Conservation (phyloP, 805 yeast species). For the Yamadazyma phyllophila region DNA sequence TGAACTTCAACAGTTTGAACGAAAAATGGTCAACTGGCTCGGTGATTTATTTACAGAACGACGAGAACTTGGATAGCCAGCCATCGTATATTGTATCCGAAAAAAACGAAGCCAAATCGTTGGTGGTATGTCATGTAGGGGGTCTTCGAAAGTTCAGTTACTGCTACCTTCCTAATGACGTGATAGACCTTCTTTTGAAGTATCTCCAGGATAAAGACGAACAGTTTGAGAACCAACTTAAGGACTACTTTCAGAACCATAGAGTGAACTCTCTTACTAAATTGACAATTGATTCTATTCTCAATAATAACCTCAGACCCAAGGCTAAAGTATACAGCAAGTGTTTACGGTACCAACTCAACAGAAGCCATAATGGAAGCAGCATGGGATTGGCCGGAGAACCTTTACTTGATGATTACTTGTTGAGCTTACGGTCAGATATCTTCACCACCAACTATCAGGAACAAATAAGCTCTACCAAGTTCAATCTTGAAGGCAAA, state of each 20-base stretch:
- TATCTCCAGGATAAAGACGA: slow-evolving; percentile 18
- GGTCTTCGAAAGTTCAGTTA: slow-evolving; percentile 41
- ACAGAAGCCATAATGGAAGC: slow-evolving; percentile 9
- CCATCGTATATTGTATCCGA: slow-evolving; percentile 34
- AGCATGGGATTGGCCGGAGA: slow-evolving; percentile 13
- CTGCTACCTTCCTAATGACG: slow-evolving; percentile 35
- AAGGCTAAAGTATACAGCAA: slow-evolving; percentile 26
- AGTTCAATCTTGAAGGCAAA: slow-evolving; percentile 13
- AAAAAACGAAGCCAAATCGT: slow-evolving; percentile 23
- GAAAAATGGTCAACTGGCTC: slow-evolving; percentile 15
- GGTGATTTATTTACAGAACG: slow-evolving; percentile 22
- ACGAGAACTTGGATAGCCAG: slow-evolving; percentile 16
- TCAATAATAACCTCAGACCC: slow-evolving; percentile 28
- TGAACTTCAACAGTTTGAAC: slow-evolving; percentile 12
- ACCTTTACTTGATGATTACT: slow-evolving; percentile 29
- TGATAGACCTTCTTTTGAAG: slow-evolving; percentile 20
- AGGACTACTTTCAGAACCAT: slow-evolving; percentile 17
- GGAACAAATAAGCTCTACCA: slow-evolving; percentile 4
- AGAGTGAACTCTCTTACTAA: slow-evolving; percentile 23
- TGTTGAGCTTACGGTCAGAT: slow-evolving; percentile 31
- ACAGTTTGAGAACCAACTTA: slow-evolving; percentile 13
- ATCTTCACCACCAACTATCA: slow-evolving; percentile 29
- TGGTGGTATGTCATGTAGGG: slow-evolving; percentile 36
- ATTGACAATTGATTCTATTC: slow-evolving; percentile 27
- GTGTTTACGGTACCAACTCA: slow-evolving; percentile 14